These are phyloP conservation scores for Drosera spatulata DNA, from an alignment of 179 eudicot species.

Conservation along the genomic window DNA sequence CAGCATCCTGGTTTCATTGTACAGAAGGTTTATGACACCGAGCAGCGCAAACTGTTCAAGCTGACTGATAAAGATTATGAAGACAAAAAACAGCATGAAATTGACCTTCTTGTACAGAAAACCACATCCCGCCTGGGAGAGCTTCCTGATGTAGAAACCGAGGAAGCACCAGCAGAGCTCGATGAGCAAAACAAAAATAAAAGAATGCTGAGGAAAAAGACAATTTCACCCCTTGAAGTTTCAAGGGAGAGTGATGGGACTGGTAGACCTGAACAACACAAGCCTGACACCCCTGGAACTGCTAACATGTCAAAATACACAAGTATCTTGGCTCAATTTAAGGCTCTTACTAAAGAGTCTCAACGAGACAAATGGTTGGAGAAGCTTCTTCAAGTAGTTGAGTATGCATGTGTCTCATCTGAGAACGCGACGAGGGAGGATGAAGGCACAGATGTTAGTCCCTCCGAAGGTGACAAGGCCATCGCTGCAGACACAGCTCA, in stretches of 20 bases:
- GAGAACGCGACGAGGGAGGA: constrained; percentile 27
- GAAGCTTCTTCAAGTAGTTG: constrained; percentile 70
- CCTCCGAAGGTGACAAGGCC: constrained; percentile 13
- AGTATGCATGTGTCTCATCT: constrained; percentile 34
- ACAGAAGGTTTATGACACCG: constrained; percentile 92
- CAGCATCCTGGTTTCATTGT: constrained; percentile 87
- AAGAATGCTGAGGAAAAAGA: constrained; percentile 41
- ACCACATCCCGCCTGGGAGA: constrained; percentile 67
- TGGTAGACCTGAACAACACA: constrained; percentile 34
- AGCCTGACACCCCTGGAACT: constrained; percentile 75
- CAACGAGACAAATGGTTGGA: constrained; percentile 86
- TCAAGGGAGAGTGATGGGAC: constrained; percentile 67
- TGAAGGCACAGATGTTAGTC: constrained; percentile 24
- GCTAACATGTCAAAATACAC: constrained; percentile 44
- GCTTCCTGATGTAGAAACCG: constrained; percentile 64
- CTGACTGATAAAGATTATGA: constrained; percentile 95
- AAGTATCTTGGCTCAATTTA: constrained; percentile 51
- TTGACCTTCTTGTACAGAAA: constrained; percentile 84
- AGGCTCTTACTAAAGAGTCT: constrained; percentile 59
- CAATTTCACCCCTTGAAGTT: constrained; percentile 53
- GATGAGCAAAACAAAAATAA: constrained; percentile 53
- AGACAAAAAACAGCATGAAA: constrained; percentile 73
- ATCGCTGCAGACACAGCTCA: constrained; percentile 15
- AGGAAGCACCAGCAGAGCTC: constrained; percentile 29
- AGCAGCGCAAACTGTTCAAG: constrained; percentile 60